These are phyloP conservation scores for Lentinus brumalis DNA, from an alignment of 768 basidiomycete species.

Conservation along the genomic window DNA sequence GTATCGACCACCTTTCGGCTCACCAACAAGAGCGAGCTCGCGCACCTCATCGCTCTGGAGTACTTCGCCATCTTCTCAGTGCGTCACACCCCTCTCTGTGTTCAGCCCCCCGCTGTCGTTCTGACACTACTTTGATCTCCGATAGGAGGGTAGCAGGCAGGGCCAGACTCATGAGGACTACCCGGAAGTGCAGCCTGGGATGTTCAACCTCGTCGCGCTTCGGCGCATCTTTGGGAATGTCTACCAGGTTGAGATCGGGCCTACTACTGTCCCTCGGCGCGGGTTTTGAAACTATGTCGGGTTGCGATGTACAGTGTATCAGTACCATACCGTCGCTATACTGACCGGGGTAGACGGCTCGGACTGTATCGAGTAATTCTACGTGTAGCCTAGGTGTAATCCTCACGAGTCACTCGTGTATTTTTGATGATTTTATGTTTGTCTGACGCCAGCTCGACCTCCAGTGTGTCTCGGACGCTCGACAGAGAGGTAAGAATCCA, in stretches of 20 bases:
- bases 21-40: background rate
- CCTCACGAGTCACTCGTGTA: too few species aligned
- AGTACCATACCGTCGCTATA: too few species aligned
- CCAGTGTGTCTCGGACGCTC: too few species aligned
- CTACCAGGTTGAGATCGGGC: background rate
- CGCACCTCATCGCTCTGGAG: background rate
- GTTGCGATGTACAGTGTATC: too few species aligned
- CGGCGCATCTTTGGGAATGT: background rate
- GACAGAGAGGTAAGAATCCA: too few species aligned
- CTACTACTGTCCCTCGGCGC: too few species aligned
- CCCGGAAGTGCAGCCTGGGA: background rate
- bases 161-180: background rate
- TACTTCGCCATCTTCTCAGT: background rate
- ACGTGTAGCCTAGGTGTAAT: too few species aligned
- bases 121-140: background rate
- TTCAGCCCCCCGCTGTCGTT: background rate
- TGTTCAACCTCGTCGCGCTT: background rate
- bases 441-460: too few species aligned
- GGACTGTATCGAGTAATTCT: too few species aligned
- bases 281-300: too few species aligned
- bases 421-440: too few species aligned
- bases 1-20: background rate
- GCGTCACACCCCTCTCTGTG: background rate
- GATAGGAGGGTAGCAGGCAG: background rate
- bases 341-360: too few species aligned